Base-by-base conservation (phyloP, 768 basidiomycete species). In the Auriculariales sp. region DNA sequence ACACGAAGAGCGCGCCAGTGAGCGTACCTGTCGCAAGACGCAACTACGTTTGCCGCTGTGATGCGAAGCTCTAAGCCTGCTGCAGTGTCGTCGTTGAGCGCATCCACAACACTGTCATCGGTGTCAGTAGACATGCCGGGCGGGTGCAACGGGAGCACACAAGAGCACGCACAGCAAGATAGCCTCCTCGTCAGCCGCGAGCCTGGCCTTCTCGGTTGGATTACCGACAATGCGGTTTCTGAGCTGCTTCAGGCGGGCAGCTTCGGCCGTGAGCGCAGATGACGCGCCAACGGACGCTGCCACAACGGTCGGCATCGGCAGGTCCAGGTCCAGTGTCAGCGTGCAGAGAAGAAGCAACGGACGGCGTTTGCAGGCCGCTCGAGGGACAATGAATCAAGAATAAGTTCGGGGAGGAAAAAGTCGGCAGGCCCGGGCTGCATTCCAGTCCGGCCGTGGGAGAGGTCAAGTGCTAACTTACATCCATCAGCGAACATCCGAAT, bases 151-250 rank as follows among this genome's bases (percentile, higher is more conserved):
- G 22, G 24, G 15, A 27, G 28, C 47, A 15, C 46, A 48, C 17
- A 12, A 28, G 10, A 28, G 28, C 33, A 67, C 72, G 57, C 55
- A 83, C 79, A 65, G 69, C 54, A 69, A 66, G 15, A 88, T 65
- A 57, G 80, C 78, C 2, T 58, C 61, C 11, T 71, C 65, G 55
- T 88, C 81, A 35, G 68, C 63, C 1, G 78, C 75, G 1, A 84
- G 64, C 12, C 71, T 61, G 2, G 69, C 58, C 60, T 89, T 89
- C 1, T 82, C 81, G 0, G 77, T 73, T 0, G 83, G 84, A 53
- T 87, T 89, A 1, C 86, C 86, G 32, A 88, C 87, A 46, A 87
- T 80, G 1, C 70, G 61, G 61, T 88, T 88, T 64, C 87, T 87
- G 52, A 77, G 71, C 52, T 70, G 67, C 64, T 84, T 87, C 54